Evolutionary conservation across 1,284 basidiomycete species (phyloP).

Genomic region (Stereum hirsutum): DNA sequence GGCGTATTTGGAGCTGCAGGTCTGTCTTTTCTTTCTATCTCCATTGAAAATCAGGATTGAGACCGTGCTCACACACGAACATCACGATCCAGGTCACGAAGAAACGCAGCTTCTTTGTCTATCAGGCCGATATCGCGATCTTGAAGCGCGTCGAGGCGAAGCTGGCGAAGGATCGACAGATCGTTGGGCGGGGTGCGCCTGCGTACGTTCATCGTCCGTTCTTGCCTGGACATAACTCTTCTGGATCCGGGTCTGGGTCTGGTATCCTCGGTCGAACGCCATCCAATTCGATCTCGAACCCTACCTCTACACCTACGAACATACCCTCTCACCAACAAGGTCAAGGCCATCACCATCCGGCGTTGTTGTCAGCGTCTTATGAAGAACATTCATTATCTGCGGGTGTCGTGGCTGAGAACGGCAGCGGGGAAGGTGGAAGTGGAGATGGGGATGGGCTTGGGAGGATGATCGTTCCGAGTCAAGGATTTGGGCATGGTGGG

Average conservation of each 20-base stretch:
- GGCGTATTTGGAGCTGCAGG: conserved; percentile 81
- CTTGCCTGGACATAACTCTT: conserved; percentile 5
- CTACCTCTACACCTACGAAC: neutral
- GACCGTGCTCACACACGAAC: too few relatives aligned
- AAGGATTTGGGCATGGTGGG: neutral
- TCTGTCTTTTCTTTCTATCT: conserved; percentile 8
- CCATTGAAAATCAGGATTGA: conserved; percentile 17
- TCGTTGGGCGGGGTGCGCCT: neutral
- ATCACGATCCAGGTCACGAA: conserved; percentile 49
- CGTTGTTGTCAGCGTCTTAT: conserved; percentile 12
- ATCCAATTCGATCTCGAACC: too few relatives aligned
- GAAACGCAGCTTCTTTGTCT: conserved; percentile 85
- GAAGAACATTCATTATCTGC: conserved; percentile 6
- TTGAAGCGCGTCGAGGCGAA: conserved; percentile 67
- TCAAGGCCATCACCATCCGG: too few relatives aligned
- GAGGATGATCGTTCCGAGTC: neutral
- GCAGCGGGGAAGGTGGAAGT: conserved; percentile 24
- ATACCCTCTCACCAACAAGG: conserved; percentile 4
- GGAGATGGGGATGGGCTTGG: neutral
- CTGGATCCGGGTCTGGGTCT: neutral
- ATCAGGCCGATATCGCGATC: conserved; percentile 73
- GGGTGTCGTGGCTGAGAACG: conserved; percentile 12
- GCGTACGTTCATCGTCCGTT: conserved; percentile 9
- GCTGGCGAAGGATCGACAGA: conserved; percentile 33
- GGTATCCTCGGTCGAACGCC: too few relatives aligned